Percentiles rank a stretch among this genome's conserved stretches.
These are phyloP conservation scores for Ramularia collo-cygni DNA, from an alignment of 2,329 filamentous ascomycete genomes.

Conservation along the genomic window DNA sequence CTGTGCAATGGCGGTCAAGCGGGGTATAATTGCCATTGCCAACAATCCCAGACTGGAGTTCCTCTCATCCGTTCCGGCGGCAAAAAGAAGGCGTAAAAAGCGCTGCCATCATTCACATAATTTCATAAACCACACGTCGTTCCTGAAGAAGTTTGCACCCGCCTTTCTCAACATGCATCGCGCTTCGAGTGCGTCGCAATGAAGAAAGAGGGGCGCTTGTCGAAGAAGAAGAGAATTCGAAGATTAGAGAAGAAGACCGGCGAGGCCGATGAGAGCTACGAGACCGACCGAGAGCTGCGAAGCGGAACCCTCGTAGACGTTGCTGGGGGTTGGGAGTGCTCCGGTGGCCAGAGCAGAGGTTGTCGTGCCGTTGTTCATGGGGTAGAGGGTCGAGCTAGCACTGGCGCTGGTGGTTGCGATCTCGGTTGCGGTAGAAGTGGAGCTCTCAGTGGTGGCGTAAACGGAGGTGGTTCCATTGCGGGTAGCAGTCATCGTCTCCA, in stretches of 20 bases:
- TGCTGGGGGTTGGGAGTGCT: slow-evolving; percentile 4
- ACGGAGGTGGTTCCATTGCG: slow-evolving; percentile 14
- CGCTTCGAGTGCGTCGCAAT: not conserved
- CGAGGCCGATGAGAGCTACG: slow-evolving; percentile 16
- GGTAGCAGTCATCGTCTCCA: slow-evolving; percentile 22
- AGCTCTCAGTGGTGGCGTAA: slow-evolving; percentile 10
- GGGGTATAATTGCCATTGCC: slow-evolving; percentile 8
- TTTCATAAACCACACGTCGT: slow-evolving; percentile 2
- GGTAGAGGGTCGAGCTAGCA: not conserved
- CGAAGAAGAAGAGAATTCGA: not conserved
- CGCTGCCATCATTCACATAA: slow-evolving; percentile 4
- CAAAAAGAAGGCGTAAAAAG: slow-evolving; percentile 2
- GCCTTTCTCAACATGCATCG: not conserved
- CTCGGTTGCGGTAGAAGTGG: slow-evolving; percentile 6
- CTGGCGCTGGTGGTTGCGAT: not conserved
- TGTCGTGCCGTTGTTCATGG: not conserved
- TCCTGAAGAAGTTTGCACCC: slow-evolving; percentile 4
- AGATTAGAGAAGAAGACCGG: slow-evolving; percentile 13
- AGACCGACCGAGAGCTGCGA: slow-evolving; percentile 13
- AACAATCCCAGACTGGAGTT: slow-evolving; percentile 7
- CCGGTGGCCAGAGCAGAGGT: slow-evolving; percentile 4
- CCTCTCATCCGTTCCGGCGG: slow-evolving; percentile 6
- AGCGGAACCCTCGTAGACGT: slow-evolving; percentile 13
- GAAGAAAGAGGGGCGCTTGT: not conserved
- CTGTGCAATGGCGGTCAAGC: slow-evolving; percentile 5